Percentiles rank a stretch among this genome's conserved stretches.
Conservation (phyloP, 2,329 filamentous ascomycete genomes). For the Calonectria leucothoes region DNA sequence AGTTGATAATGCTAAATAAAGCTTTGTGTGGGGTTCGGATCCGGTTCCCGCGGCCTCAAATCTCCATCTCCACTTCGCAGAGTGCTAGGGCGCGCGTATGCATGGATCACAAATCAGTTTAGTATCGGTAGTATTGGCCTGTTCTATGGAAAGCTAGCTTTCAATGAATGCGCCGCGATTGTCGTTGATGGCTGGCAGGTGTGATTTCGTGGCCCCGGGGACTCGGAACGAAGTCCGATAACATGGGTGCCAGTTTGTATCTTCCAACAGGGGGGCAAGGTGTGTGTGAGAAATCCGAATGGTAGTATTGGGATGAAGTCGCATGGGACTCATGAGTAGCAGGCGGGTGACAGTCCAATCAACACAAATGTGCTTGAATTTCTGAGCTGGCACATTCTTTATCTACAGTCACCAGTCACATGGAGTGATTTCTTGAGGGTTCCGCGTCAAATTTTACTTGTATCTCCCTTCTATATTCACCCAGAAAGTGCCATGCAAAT, state of each 20-base stretch:
- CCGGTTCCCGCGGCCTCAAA: conserved; percentile 20
- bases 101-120: not conserved
- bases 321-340: not conserved
- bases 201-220: too few species aligned
- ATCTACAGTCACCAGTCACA: too few species aligned
- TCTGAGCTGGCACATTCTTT: not conserved
- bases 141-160: not conserved
- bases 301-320: too few species aligned
- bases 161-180: not conserved
- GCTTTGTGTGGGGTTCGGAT: conserved; percentile 23
- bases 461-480: too few species aligned
- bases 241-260: not conserved
- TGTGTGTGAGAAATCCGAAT: not conserved
- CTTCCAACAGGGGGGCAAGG: not conserved
- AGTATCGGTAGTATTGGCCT: not conserved
- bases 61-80: not conserved
- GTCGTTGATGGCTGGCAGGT: too few species aligned
- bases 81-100: not conserved
- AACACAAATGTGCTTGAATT: not conserved
- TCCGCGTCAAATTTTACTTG: too few species aligned
- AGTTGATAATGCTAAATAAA: not conserved
- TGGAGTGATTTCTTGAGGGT: too few species aligned
- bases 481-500: too few species aligned
- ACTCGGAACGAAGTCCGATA: not conserved
- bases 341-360: not conserved